phyloP scores from a whole-genome alignment of 2,329 filamentous ascomycete genomes.

The Aquanectria penicillioides region DNA sequence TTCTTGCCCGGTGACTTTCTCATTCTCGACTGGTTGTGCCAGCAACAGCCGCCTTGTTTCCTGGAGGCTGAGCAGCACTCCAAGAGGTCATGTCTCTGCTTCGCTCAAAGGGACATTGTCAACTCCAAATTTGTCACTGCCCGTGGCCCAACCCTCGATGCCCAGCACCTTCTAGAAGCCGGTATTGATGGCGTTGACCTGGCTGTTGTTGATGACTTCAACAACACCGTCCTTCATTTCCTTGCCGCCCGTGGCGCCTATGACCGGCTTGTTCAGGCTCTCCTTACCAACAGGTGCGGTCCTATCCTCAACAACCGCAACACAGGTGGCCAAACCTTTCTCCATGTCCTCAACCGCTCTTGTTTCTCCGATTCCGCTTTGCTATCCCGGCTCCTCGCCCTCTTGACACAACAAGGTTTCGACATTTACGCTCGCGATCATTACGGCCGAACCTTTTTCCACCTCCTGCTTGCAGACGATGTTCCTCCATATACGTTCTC shows the following conservation, averaged over 20 bases:
- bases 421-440: constrained; percentile 53
- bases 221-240: constrained; percentile 60
- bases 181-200: constrained; percentile 23
- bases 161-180: constrained; percentile 23
- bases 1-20: constrained; percentile 63
- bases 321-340: constrained; percentile 59
- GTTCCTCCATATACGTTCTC: constrained; percentile 46
- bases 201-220: constrained; percentile 51
- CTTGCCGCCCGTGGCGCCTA: constrained; percentile 50
- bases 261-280: constrained; percentile 42
- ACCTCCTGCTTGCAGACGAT: constrained; percentile 50
- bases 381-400: constrained; percentile 43
- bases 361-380: constrained; percentile 44
- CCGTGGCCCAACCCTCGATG: constrained; percentile 35
- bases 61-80: constrained; percentile 35
- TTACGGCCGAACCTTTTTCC: constrained; percentile 65
- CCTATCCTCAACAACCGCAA: constrained; percentile 48
- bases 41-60: constrained; percentile 30
- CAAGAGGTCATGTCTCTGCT: constrained; percentile 43
- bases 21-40: constrained; percentile 40
- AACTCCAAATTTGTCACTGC: constrained; percentile 45
- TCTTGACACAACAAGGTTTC: constrained; percentile 35
- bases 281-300: constrained; percentile 30
- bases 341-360: constrained; percentile 53
- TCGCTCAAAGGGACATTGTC: constrained; percentile 35